phyloP scores from a whole-genome alignment of 2,329 filamentous ascomycete genomes.

The Coleophoma eucalyptorum region DNA sequence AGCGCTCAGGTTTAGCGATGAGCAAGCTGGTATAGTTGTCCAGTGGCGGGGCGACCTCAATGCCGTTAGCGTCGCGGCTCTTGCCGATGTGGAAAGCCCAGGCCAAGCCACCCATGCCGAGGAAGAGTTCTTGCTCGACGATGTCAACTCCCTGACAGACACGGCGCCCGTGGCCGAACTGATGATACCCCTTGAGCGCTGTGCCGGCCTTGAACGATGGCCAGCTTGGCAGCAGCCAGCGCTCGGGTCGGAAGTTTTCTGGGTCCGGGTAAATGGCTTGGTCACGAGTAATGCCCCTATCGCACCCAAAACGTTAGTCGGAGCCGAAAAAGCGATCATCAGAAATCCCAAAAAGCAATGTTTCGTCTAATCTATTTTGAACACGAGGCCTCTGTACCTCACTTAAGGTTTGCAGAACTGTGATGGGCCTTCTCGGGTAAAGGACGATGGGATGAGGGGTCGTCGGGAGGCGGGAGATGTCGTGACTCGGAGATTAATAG shows the following conservation, averaged over 20 bases:
- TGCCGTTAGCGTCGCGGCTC: conserved; percentile 13
- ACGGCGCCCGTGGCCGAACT: conserved; percentile 61
- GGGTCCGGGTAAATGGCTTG: conserved; percentile 57
- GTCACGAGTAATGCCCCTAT: conserved; percentile 54
- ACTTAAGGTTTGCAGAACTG: too few species aligned
- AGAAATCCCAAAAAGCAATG: too few species aligned
- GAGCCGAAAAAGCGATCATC: too few species aligned
- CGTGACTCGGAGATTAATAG: background rate
- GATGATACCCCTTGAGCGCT: conserved; percentile 60
- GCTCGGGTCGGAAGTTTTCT: conserved; percentile 58
- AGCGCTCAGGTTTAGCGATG: conserved; percentile 46
- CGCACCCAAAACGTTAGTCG: too few species aligned
- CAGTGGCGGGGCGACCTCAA: conserved; percentile 11
- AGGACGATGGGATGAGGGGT: too few species aligned
- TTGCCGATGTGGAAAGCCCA: conserved; percentile 44
- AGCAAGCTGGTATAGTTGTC: conserved; percentile 18
- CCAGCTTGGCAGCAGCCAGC: conserved; percentile 59
- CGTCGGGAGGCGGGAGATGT: background rate
- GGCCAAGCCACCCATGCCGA: conserved; percentile 41
- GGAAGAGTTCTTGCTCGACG: conserved; percentile 55
- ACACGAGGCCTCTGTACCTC: too few species aligned
- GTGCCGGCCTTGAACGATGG: conserved; percentile 58
- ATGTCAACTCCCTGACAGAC: conserved; percentile 60
- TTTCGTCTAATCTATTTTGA: too few species aligned
- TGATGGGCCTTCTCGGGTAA: too few species aligned